phyloP scores from a whole-genome alignment of 2,329 filamentous ascomycete genomes.

The Phyllosticta citrichinensis region DNA sequence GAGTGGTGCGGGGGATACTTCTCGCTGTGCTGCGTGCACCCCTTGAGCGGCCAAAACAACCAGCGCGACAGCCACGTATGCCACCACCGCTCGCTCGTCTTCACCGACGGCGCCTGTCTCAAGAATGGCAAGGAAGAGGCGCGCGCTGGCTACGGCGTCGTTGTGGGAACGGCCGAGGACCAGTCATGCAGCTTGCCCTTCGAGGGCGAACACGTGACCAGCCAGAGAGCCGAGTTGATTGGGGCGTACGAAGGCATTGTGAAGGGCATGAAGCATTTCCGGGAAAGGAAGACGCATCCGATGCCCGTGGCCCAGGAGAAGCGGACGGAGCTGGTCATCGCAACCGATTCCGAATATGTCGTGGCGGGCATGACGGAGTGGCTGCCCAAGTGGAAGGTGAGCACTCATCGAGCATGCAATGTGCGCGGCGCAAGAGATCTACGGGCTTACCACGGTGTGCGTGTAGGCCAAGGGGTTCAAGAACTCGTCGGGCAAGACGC shows the following conservation, averaged over 20 bases:
- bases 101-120: constrained; percentile 13
- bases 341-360: constrained; percentile 14
- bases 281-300: background rate
- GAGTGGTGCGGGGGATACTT: background rate
- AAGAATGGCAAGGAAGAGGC: constrained; percentile 12
- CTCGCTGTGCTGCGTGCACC: background rate
- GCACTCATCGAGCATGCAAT: background rate
- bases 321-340: constrained; percentile 8
- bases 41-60: background rate
- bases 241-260: constrained; percentile 8
- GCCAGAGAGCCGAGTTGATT: constrained; percentile 13
- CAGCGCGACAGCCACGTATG: background rate
- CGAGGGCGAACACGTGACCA: constrained; percentile 8
- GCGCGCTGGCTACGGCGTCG: constrained; percentile 11
- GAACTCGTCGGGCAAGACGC: constrained; percentile 1
- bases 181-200: background rate
- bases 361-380: constrained; percentile 11
- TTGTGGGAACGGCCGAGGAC: constrained; percentile 10
- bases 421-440: background rate
- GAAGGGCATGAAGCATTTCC: background rate
- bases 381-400: background rate
- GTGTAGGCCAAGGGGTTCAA: constrained; percentile 10
- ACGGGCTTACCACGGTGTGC: background rate
- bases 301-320: background rate
- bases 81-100: background rate